Conservation (phyloP, 1,284 basidiomycete genomes). For the Lentinula novae-zelandiae region DNA sequence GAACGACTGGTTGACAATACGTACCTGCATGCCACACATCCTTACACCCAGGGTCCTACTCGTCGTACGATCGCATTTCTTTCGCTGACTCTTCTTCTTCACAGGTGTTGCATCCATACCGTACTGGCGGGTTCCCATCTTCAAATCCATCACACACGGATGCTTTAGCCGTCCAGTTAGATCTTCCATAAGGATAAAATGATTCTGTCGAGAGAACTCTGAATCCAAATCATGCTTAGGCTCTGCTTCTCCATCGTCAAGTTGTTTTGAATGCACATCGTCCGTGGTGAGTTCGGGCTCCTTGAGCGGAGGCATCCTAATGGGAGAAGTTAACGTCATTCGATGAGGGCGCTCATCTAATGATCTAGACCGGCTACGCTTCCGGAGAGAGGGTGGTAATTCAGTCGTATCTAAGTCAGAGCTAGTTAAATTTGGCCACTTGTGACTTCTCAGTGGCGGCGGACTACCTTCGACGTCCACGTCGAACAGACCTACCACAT, state of each 20-base stretch:
- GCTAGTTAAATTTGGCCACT: conserved; percentile 12
- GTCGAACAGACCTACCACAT: conserved; percentile 37
- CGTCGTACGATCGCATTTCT: conserved; percentile 97
- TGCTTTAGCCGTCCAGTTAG: conserved; percentile 91
- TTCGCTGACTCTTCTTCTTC: conserved; percentile 97
- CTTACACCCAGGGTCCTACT: conserved; percentile 88
- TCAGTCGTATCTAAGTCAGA: conserved; percentile 15
- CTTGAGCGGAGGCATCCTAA: conserved; percentile 19
- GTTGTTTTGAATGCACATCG: not conserved
- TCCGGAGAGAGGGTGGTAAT: conserved; percentile 34
- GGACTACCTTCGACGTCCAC: conserved; percentile 37
- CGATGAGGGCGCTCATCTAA: conserved; percentile 27
- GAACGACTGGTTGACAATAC: not conserved
- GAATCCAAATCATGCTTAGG: conserved; percentile 26
- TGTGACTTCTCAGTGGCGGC: not conserved
- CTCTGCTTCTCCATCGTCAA: not conserved
- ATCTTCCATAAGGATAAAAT: conserved; percentile 99
- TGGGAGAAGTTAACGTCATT: not conserved
- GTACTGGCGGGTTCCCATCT: conserved; percentile 99
- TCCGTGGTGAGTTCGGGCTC: conserved; percentile 18
- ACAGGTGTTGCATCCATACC: conserved; percentile 90
- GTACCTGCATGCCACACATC: conserved; percentile 98
- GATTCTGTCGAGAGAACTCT: conserved; percentile 80
- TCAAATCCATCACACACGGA: conserved; percentile 96
- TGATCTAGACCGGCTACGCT: conserved; percentile 57